A percentile compares a stretch with the other conserved stretches of the same genome.
Conservation (phyloP, 2,329 filamentous ascomycete species). For the Periconia sp. region DNA sequence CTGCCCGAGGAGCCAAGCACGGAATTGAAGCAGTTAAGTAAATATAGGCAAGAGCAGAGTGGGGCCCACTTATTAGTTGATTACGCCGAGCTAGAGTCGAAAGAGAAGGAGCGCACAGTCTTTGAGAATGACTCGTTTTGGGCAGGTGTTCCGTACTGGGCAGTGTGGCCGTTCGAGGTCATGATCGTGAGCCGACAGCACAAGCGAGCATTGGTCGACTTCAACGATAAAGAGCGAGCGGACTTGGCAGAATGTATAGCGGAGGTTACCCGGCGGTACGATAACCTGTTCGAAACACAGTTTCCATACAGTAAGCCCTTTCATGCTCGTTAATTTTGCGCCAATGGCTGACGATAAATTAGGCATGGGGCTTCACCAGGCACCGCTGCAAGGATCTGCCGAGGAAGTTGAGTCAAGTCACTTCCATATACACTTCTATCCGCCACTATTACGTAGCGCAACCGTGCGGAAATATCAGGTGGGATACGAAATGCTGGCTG, state of each 20-base stretch:
- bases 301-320: conserved; percentile 92
- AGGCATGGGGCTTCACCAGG: conserved; percentile 95
- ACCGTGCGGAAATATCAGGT: conserved; percentile 97
- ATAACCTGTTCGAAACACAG: conserved; percentile 95
- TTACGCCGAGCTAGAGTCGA: conserved; percentile 81
- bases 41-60: conserved; percentile 75
- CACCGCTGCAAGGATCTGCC: conserved; percentile 78
- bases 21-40: conserved; percentile 78
- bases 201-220: conserved; percentile 82
- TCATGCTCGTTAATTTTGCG: not conserved
- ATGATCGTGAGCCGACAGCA: conserved; percentile 87
- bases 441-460: conserved; percentile 87
- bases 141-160: conserved; percentile 96
- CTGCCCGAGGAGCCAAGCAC: conserved; percentile 86
- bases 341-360: not conserved
- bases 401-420: conserved; percentile 89
- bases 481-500: conserved; percentile 94
- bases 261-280: conserved; percentile 88
- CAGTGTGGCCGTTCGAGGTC: conserved; percentile 94
- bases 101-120: conserved; percentile 83
- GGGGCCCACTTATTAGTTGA: conserved; percentile 82
- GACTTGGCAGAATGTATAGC: conserved; percentile 83
- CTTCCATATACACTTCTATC: conserved; percentile 98
- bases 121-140: conserved; percentile 87
- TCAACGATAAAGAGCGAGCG: conserved; percentile 72